phyloP scores from a whole-genome alignment of 495 filamentous ascomycete species.

The Jackrogersella minutella region DNA sequence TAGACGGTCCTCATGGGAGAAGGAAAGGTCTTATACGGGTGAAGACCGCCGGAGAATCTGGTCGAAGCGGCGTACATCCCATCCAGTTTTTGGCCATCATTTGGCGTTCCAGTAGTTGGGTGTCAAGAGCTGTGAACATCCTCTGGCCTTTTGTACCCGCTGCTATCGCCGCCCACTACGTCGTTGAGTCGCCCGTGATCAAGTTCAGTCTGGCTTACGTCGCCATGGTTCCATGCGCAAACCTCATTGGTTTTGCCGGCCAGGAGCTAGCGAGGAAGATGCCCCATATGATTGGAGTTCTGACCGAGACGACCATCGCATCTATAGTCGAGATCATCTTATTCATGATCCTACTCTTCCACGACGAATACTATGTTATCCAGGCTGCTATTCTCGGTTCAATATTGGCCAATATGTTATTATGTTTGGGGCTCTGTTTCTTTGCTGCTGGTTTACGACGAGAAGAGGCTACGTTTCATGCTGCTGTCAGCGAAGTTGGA shows the following conservation, averaged over 20 bases:
- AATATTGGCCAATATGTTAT: conserved; percentile 77
- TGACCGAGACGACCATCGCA: conserved; percentile 79
- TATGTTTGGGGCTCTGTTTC: conserved; percentile 81
- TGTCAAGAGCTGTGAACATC: conserved; percentile 55
- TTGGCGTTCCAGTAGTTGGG: conserved; percentile 51
- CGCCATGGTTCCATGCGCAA: conserved; percentile 86
- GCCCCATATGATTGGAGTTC: conserved; percentile 77
- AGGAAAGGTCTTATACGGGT: conserved; percentile 27
- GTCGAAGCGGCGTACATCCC: conserved; percentile 55
- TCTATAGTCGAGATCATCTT: conserved; percentile 84
- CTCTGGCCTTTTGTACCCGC: conserved; percentile 65
- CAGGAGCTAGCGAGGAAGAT: conserved; percentile 82
- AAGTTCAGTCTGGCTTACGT: conserved; percentile 58
- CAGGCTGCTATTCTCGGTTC: conserved; percentile 84
- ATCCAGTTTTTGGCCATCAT: conserved; percentile 51
- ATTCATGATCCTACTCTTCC: conserved; percentile 73
- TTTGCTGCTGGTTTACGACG: conserved; percentile 74
- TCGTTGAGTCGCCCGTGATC: conserved; percentile 55
- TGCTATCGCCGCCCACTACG: conserved; percentile 57
- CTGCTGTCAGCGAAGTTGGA: conserved; percentile 81
- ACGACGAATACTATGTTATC: conserved; percentile 72
- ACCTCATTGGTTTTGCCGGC: conserved; percentile 85
- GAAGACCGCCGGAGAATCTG: conserved; percentile 53
- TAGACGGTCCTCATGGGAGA: neutral
- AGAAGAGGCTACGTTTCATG: conserved; percentile 73